Conservation (phyloP, 176 grass and related monocot species). For the Aegilops tauschii region DNA sequence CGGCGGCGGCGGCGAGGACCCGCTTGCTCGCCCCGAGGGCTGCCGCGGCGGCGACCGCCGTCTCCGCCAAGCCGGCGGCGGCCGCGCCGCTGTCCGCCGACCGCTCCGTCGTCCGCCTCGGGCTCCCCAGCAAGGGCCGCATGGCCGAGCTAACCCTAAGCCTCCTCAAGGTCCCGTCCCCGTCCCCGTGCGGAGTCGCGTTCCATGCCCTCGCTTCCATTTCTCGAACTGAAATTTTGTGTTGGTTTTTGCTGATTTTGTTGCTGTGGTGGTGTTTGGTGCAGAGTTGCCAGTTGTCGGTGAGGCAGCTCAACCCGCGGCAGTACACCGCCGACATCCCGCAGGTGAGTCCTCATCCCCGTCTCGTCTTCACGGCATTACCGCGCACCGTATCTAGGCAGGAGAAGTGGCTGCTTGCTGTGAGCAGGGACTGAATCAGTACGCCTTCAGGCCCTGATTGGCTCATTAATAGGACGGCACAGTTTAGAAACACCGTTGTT, state of each 20-base stretch:
- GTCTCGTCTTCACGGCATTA: background rate
- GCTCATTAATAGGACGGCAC: background rate
- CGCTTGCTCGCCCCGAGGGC: background rate
- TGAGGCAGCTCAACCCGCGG: conserved; percentile 77
- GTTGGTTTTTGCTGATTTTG: conserved; percentile 14
- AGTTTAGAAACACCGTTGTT: background rate
- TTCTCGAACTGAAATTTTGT: background rate
- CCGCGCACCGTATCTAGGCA: background rate
- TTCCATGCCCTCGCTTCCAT: background rate
- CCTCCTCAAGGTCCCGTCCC: conserved; percentile 60
- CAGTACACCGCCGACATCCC: conserved; percentile 92
- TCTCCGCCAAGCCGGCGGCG: conserved; percentile 21
- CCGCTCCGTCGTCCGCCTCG: conserved; percentile 67
- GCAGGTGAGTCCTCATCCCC: conserved; percentile 42
- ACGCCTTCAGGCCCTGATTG: background rate
- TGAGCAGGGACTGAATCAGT: background rate
- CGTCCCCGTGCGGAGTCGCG: background rate
- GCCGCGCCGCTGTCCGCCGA: conserved; percentile 18
- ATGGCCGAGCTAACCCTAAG: conserved; percentile 90
- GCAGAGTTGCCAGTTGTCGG: conserved; percentile 84
- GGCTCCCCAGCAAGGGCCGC: conserved; percentile 89
- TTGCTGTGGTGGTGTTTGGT: background rate
- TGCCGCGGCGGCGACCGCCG: conserved; percentile 20
- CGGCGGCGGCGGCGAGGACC: background rate
- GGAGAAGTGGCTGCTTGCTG: background rate